Conservation (phyloP, 169 alveolate genomes). For the Plasmodium fragile region DNA sequence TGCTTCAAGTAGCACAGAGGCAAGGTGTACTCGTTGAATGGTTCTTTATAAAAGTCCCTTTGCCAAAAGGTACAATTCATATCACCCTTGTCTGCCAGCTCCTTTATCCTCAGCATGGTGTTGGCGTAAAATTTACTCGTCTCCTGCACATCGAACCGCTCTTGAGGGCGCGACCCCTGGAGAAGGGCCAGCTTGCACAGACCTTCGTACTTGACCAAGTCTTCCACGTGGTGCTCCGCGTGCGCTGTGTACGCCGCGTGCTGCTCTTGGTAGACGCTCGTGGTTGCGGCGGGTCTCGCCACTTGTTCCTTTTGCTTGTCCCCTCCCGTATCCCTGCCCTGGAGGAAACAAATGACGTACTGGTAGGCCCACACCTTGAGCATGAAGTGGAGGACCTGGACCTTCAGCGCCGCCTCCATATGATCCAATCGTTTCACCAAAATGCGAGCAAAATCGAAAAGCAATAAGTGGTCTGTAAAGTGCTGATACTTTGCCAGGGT, state of each 20-base stretch:
- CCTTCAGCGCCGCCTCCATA: not conserved
- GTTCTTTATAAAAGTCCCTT: slow-evolving; percentile 23
- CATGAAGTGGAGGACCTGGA: slow-evolving; percentile 41
- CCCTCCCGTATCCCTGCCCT: not conserved
- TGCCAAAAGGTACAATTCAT: not conserved
- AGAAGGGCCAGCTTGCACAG: slow-evolving; percentile 14
- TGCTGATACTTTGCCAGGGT: slow-evolving; percentile 44
- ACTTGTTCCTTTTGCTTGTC: too few species aligned
- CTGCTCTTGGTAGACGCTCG: not conserved
- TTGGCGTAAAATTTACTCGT: slow-evolving; percentile 30
- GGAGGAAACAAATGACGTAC: not conserved
- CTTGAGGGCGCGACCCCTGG: slow-evolving; percentile 6
- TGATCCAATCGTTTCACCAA: slow-evolving; percentile 10
- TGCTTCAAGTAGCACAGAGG: slow-evolving; percentile 38
- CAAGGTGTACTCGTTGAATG: not conserved
- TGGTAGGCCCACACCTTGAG: slow-evolving; percentile 49
- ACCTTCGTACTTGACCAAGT: slow-evolving; percentile 1
- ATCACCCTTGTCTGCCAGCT: not conserved
- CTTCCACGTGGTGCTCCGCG: not conserved
- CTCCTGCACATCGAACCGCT: slow-evolving; percentile 34
- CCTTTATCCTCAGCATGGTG: slow-evolving; percentile 18
- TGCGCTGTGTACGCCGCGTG: not conserved
- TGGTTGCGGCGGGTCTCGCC: not conserved
- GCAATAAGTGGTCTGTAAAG: slow-evolving; percentile 6
- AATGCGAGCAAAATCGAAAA: slow-evolving; percentile 24